A percentile compares a stretch with the other conserved stretches of the same genome.
Conservation (phyloP, 73 alveolate species). For the Tetrahymena elliotti region DNA sequence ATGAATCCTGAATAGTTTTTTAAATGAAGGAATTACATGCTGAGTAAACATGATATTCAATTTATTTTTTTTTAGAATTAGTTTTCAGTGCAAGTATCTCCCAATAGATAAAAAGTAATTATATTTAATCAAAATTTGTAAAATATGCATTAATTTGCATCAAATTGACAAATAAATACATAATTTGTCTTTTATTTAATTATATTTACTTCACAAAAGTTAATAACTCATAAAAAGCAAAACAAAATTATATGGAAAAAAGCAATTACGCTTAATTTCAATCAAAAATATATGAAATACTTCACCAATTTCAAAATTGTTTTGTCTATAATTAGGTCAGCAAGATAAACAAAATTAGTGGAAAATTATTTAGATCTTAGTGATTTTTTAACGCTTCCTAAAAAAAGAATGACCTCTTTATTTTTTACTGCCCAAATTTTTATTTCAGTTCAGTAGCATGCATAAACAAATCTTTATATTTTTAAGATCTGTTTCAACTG, state of each 20-base stretch:
- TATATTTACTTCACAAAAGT: neutral
- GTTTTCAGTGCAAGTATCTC: neutral
- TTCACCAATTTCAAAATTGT: too few relatives aligned
- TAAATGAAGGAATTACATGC: neutral
- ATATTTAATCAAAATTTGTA: neutral
- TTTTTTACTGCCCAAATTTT: neutral
- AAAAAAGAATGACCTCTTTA: too few relatives aligned
- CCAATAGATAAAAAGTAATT: too few relatives aligned
- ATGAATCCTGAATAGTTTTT: neutral
- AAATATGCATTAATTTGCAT: neutral
- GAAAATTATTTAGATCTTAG: neutral
- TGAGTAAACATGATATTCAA: too few relatives aligned
- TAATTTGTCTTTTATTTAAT: neutral
- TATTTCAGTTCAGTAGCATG: neutral
- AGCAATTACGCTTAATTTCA: neutral
- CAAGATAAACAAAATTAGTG: too few relatives aligned
- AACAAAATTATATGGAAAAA: neutral
- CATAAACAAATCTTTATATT: neutral
- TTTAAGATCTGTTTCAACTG: neutral
- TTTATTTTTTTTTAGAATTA: too few relatives aligned
- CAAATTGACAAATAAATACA: neutral
- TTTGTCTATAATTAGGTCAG: too few relatives aligned
- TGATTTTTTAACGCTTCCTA: too few relatives aligned
- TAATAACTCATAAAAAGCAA: too few relatives aligned
- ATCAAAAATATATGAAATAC: too few relatives aligned